These are phyloP conservation scores for Euryodendron excelsum DNA, from an alignment of 148 eudicot genomes.

Conservation along the genomic window DNA sequence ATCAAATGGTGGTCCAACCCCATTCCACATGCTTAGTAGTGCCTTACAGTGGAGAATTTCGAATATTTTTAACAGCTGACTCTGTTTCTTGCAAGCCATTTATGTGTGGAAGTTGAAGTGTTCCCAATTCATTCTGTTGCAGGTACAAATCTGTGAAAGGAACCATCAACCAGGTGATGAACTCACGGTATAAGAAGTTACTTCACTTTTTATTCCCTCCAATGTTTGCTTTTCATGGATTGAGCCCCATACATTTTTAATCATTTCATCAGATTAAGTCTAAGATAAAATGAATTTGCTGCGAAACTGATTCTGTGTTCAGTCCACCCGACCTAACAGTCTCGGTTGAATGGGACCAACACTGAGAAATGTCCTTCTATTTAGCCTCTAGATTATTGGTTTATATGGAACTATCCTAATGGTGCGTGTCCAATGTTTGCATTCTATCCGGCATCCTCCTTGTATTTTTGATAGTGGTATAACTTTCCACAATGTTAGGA, in stretches of 20 bases:
- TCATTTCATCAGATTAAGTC: neutral
- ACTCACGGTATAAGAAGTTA: conserved; percentile 52
- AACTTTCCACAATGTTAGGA: neutral
- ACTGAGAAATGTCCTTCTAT: neutral
- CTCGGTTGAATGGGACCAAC: neutral
- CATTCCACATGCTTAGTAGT: neutral
- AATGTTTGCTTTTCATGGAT: neutral
- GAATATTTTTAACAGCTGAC: neutral
- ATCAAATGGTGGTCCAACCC: neutral
- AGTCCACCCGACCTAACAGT: neutral
- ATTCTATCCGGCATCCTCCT: neutral
- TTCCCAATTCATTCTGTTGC: conserved; percentile 19
- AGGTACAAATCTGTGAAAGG: conserved; percentile 95
- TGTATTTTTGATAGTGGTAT: neutral
- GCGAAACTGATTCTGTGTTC: neutral
- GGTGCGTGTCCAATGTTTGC: neutral
- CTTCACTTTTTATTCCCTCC: neutral
- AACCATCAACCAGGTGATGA: conserved; percentile 86
- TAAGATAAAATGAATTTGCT: neutral
- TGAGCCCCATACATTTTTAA: neutral
- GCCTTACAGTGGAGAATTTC: neutral
- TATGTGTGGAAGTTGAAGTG: neutral
- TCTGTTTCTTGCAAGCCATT: neutral
- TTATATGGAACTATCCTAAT: neutral
- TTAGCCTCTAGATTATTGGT: neutral